phyloP scores from a whole-genome alignment of 305 asterid genomes.

The Solanum hybrid region DNA sequence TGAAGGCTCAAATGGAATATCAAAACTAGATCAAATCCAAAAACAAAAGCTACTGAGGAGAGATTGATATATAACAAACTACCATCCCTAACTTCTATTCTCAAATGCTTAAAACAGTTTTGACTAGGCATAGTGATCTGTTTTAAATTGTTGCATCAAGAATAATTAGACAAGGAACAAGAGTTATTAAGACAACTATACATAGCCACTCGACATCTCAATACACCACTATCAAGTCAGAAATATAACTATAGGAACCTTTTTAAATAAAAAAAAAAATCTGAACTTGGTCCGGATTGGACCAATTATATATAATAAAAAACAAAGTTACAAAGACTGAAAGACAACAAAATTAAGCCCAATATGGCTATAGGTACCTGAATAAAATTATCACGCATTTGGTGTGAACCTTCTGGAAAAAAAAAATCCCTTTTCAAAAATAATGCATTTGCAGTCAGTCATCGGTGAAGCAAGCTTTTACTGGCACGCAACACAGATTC shows the following conservation, averaged over 20 bases:
- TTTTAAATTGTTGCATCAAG: neutral
- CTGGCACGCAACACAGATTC: neutral
- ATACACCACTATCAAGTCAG: neutral
- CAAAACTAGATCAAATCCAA: slow-evolving; percentile 4
- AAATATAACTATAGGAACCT: neutral
- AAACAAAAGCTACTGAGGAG: neutral
- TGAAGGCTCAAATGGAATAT: neutral
- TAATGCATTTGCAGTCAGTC: neutral
- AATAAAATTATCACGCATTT: neutral
- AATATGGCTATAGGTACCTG: neutral
- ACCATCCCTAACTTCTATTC: neutral
- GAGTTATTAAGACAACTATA: neutral
- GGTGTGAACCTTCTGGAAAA: neutral
- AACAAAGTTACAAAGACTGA: neutral
- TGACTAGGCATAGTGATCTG: neutral
- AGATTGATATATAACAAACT: neutral
- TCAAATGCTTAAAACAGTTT: neutral
- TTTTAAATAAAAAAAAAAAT: neutral
- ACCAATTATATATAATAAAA: neutral
- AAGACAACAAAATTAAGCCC: neutral
- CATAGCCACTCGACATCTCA: neutral
- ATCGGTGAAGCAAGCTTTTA: neutral
- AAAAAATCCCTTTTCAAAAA: neutral
- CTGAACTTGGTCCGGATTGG: neutral
- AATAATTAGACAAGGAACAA: neutral